A percentile compares a stretch with the other conserved stretches of the same genome.
Evolutionary conservation across 768 basidiomycete species (phyloP).

Genomic region (Serendipita indica): DNA sequence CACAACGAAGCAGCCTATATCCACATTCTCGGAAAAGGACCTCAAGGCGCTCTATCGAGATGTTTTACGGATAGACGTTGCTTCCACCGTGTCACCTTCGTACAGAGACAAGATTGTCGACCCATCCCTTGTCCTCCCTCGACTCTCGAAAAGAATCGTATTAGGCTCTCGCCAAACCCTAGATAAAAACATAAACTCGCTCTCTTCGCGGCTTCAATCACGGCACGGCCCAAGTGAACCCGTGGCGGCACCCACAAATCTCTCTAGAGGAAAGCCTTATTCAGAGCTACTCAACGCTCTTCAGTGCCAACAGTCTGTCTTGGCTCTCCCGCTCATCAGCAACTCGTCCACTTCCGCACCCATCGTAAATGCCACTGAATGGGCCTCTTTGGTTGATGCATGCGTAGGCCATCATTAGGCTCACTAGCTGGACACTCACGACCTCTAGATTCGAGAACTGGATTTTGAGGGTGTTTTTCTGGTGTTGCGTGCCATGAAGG

Average conservation of each 20-base stretch:
- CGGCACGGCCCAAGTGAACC: neutral
- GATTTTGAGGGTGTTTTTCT: conserved; percentile 38
- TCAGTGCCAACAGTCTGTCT: neutral
- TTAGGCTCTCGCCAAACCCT: conserved; percentile 13
- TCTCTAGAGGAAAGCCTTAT: neutral
- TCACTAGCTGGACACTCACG: neutral
- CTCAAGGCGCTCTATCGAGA: conserved; percentile 29
- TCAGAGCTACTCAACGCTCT: neutral
- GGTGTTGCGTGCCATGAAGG: conserved; percentile 40
- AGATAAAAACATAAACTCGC: conserved; percentile 25
- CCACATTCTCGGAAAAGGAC: conserved; percentile 25
- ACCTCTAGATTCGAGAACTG: conserved; percentile 29
- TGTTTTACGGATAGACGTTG: conserved; percentile 20
- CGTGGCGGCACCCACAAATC: neutral
- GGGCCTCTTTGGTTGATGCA: conserved; percentile 37
- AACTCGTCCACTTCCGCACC: conserved; percentile 23
- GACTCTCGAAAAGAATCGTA: conserved; percentile 14
- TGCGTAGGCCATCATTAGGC: conserved; percentile 26
- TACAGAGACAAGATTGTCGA: conserved; percentile 10
- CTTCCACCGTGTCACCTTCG: conserved; percentile 10
- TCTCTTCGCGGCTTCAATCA: conserved; percentile 19
- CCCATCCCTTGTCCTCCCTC: neutral
- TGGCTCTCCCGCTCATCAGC: neutral
- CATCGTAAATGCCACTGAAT: conserved; percentile 37
- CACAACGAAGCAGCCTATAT: neutral